Evolutionary conservation across 495 filamentous ascomycete genomes (phyloP).

Genomic region (Pseudomonodictys pantanalensis): DNA sequence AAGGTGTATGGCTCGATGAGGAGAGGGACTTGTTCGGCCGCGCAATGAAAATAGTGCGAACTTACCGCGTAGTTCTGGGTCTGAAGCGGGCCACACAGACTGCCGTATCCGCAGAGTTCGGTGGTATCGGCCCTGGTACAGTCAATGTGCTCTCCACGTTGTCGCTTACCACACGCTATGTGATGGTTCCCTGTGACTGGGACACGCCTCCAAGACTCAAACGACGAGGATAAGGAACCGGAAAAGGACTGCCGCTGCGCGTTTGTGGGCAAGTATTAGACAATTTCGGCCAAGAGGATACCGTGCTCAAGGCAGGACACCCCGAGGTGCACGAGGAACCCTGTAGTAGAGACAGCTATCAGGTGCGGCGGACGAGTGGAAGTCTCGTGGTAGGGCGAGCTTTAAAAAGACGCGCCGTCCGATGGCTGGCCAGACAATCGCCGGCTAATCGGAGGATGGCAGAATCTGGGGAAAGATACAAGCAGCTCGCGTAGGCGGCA

Average conservation of each 20-base stretch:
- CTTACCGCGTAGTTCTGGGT: slow-evolving; percentile 30
- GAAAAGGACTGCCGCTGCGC: slow-evolving; percentile 32
- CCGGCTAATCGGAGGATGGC: slow-evolving; percentile 29
- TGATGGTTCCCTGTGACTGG: background rate
- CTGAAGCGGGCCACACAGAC: background rate
- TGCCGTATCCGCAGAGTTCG: background rate
- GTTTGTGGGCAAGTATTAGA: slow-evolving; percentile 20
- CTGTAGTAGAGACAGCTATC: slow-evolving; percentile 21
- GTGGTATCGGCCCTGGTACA: slow-evolving; percentile 18
- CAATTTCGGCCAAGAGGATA: slow-evolving; percentile 32
- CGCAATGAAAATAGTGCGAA: slow-evolving; percentile 11
- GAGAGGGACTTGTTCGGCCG: slow-evolving; percentile 3
- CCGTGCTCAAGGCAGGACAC: slow-evolving; percentile 1
- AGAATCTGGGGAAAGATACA: background rate
- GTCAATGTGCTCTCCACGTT: slow-evolving; percentile 27
- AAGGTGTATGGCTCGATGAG: slow-evolving; percentile 10
- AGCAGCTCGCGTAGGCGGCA: background rate
- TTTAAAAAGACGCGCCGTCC: slow-evolving; percentile 14
- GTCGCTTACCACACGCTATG: slow-evolving; percentile 18
- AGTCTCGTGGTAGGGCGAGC: slow-evolving; percentile 28
- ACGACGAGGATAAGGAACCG: slow-evolving; percentile 20
- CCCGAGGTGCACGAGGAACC: slow-evolving; percentile 28
- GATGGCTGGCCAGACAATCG: slow-evolving; percentile 9
- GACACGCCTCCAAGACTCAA: background rate
- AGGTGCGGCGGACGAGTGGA: slow-evolving; percentile 36